Evolutionary conservation across 805 yeast species (phyloP).

Genomic region (Ogataea naganishii): DNA sequence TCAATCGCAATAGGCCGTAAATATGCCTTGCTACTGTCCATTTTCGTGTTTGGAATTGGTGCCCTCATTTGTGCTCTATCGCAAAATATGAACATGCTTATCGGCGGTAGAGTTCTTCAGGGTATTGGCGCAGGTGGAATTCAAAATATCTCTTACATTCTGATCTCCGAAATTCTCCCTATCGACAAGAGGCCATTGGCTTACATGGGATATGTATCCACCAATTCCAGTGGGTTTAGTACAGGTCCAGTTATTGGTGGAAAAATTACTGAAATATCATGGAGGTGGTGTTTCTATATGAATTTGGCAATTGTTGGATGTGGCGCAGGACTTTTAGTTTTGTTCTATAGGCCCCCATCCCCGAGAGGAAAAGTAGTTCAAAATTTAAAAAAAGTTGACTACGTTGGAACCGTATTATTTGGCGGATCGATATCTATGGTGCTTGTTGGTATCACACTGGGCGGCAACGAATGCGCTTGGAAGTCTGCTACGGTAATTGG

Average conservation of each 20-base stretch:
- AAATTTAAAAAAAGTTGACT: slow-evolving; percentile 38
- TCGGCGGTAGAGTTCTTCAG: slow-evolving; percentile 63
- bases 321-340: slow-evolving; percentile 27
- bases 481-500: slow-evolving; percentile 40
- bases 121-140: slow-evolving; percentile 75
- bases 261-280: slow-evolving; percentile 48
- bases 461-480: slow-evolving; percentile 48
- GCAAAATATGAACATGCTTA: slow-evolving; percentile 45
- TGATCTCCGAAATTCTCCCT: slow-evolving; percentile 49
- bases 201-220: too few relatives aligned
- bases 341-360: slow-evolving; percentile 38
- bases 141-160: slow-evolving; percentile 45
- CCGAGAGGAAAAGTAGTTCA: slow-evolving; percentile 29
- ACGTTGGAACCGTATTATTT: slow-evolving; percentile 36
- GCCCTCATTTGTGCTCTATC: slow-evolving; percentile 52
- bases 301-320: slow-evolving; percentile 58
- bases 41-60: slow-evolving; percentile 52
- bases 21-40: slow-evolving; percentile 35
- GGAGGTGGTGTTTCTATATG: slow-evolving; percentile 73
- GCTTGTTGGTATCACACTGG: slow-evolving; percentile 46
- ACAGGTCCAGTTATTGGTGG: slow-evolving; percentile 64
- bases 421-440: slow-evolving; percentile 35
- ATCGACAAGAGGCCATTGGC: slow-evolving; percentile 29
- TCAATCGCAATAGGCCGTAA: slow-evolving; percentile 53
- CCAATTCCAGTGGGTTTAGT: slow-evolving; percentile 29